Conservation (phyloP, 257 asterid species). For the Prunella vulgaris region DNA sequence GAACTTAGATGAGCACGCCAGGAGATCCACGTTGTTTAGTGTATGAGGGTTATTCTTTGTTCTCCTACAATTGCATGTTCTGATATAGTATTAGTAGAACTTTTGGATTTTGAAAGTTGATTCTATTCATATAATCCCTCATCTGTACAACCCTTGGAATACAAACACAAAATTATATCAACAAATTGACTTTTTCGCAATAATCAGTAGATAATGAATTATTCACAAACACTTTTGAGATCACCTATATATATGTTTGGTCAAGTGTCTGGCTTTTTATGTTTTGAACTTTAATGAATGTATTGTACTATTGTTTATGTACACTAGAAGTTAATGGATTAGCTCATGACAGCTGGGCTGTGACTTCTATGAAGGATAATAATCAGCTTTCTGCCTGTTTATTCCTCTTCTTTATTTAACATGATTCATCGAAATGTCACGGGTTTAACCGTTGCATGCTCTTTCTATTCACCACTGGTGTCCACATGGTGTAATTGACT, state of each 20-base stretch:
- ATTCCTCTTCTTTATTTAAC: background rate
- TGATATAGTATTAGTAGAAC: background rate
- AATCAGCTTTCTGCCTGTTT: background rate
- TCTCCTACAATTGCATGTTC: background rate
- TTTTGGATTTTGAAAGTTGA: background rate
- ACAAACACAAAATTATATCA: background rate
- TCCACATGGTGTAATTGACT: conserved; percentile 25
- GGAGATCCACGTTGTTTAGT: background rate
- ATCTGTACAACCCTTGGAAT: background rate
- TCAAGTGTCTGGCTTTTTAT: background rate
- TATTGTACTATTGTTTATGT: background rate
- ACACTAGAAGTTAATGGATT: background rate
- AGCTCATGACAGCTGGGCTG: background rate
- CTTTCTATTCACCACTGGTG: background rate
- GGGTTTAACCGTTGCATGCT: background rate
- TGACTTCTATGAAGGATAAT: background rate
- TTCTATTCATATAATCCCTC: background rate
- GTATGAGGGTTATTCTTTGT: background rate
- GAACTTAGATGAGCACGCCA: background rate
- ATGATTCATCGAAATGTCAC: background rate
- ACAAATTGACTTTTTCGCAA: background rate
- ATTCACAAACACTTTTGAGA: background rate
- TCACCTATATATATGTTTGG: background rate
- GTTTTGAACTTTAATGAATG: background rate
- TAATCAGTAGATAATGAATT: background rate